Conservation (phyloP, 2,329 filamentous ascomycete genomes). For the Capronia coronata region DNA sequence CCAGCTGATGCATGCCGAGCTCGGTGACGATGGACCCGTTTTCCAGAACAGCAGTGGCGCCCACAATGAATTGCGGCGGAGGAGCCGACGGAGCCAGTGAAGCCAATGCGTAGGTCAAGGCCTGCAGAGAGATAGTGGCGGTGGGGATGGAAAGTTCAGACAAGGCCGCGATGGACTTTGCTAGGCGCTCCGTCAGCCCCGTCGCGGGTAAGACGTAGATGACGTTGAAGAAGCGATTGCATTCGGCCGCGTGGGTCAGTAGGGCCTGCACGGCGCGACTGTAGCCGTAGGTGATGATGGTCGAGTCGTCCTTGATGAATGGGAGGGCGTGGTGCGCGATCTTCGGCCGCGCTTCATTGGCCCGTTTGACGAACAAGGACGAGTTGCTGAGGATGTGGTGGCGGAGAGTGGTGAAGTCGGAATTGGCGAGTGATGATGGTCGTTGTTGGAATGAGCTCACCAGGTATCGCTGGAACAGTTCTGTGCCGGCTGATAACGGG, state of each 20-base stretch:
- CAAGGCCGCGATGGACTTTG: slow-evolving; percentile 11
- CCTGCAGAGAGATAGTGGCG: slow-evolving; percentile 21
- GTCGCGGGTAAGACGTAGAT: slow-evolving; percentile 60
- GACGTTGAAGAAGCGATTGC: slow-evolving; percentile 68
- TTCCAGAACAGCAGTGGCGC: slow-evolving; percentile 79
- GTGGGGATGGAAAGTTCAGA: slow-evolving; percentile 19
- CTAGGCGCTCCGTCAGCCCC: not conserved
- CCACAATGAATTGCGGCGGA: slow-evolving; percentile 52
- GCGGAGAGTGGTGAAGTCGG: slow-evolving; percentile 76
- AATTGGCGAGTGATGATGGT: slow-evolving; percentile 40
- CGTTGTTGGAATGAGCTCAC: slow-evolving; percentile 61
- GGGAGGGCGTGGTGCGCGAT: slow-evolving; percentile 74
- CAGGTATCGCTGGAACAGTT: slow-evolving; percentile 91
- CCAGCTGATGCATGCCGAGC: slow-evolving; percentile 81
- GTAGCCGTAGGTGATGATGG: slow-evolving; percentile 85
- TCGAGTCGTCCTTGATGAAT: slow-evolving; percentile 70
- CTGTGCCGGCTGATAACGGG: slow-evolving; percentile 85
- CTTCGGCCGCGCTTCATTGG: slow-evolving; percentile 70
- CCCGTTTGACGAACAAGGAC: slow-evolving; percentile 71
- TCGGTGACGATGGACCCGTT: slow-evolving; percentile 89
- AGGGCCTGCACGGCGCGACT: slow-evolving; percentile 76
- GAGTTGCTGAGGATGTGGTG: slow-evolving; percentile 81
- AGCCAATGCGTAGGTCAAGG: slow-evolving; percentile 18
- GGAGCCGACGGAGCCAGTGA: slow-evolving; percentile 9
- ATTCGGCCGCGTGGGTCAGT: slow-evolving; percentile 48